Evolutionary conservation across 176 grass and related monocot species (phyloP), one percentile per base, ranked within the genome.

Genomic region (Olyra latifolia): DNA sequence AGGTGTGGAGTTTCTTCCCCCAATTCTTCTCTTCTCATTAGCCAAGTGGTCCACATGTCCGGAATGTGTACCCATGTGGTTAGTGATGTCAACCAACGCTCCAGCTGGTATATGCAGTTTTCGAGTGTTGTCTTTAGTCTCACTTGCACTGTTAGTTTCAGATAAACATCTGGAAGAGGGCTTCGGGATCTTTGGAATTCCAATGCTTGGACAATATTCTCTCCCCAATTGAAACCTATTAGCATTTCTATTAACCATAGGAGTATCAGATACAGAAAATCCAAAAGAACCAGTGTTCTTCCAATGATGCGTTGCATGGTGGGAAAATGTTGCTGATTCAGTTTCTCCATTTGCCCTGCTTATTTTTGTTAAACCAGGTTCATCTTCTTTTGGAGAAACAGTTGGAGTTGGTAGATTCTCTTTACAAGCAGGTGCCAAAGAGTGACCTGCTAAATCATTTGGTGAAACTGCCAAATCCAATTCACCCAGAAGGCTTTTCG

Each of bases 401-500:
- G 72, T 78, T 74, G 69, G 69, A 66, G 78, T 74, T 71, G 43
- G 12, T 63, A 67, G 53, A n/a, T 56, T 88, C 40, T 91, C 76
- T 88, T 56, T 73, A 71, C 55, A 54, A 84, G 50, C 12, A 61
- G 69, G 62, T 62, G 56, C 28, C 70, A 76, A 84, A 81, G 66
- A 46, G 22, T 44, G 29, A 43, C 73, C 58, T 41, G 13, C 24
- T 58, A 71, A 49, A 71, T 85, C 50, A 64, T 90, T 84, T 60
- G 78, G 76, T 70, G 58, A 43, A 74, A 84, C 60, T 42, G 11
- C 71, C 11, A 74, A 79, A 24, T 86, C 87, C 9, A 83, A 88
- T 41, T 91, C 85, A 77, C 88, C 77, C 72, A 98, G 82, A 75
- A 98, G 92, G 32, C 52, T 87, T 87, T 76, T 95, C 38, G 92